Evolutionary conservation across 2,329 filamentous ascomycete genomes (phyloP).

Genomic region (Septoria linicola): DNA sequence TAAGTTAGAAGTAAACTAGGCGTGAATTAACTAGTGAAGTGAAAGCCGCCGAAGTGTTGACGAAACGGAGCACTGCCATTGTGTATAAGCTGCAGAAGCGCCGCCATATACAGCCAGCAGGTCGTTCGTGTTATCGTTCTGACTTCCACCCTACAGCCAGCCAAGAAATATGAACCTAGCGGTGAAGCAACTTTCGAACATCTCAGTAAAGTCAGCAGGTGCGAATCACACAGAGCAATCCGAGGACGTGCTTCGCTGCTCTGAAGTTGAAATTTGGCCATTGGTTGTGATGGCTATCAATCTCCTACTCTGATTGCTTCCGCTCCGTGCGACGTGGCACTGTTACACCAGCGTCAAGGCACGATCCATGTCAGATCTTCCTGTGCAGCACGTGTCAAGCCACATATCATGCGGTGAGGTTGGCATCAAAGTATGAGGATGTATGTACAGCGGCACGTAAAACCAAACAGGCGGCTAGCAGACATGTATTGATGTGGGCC

Average conservation of each 20-base stretch:
- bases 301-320: background rate
- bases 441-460: too few species aligned
- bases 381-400: constrained; percentile 1
- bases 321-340: constrained; percentile 2
- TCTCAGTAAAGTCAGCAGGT: constrained; percentile 5
- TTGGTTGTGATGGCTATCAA: background rate
- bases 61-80: too few species aligned
- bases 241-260: constrained; percentile 3
- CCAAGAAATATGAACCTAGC: constrained; percentile 5
- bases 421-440: too few species aligned
- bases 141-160: background rate
- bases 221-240: background rate
- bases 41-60: too few species aligned
- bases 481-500: too few species aligned
- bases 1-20: too few species aligned
- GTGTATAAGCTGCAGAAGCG: too few species aligned
- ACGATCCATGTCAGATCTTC: background rate
- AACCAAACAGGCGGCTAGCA: too few species aligned
- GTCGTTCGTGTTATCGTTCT: too few species aligned
- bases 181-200: constrained; percentile 7
- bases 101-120: too few species aligned
- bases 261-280: background rate
- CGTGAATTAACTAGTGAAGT: too few species aligned
- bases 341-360: background rate
- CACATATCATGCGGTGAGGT: background rate